These are phyloP conservation scores for Leccinum aurantiacum DNA, from an alignment of 768 basidiomycete genomes.

Conservation along the genomic window DNA sequence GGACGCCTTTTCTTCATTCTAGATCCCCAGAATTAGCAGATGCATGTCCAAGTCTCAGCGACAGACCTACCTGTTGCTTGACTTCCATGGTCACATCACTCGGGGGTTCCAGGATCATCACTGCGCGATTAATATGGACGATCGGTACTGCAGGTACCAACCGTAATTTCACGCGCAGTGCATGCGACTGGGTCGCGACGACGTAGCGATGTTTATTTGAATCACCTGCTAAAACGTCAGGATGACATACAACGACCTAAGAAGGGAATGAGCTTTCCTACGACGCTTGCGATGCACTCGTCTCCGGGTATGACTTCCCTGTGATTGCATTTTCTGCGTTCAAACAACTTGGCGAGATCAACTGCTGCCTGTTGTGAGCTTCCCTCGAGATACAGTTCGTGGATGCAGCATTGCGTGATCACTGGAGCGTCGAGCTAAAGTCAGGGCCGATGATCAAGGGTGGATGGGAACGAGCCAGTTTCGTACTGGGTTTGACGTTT, in stretches of 20 bases:
- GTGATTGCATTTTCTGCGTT: conserved; percentile 94
- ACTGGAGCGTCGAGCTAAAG: conserved; percentile 60
- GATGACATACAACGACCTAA: not conserved
- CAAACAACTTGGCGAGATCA: conserved; percentile 90
- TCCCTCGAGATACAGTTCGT: conserved; percentile 88
- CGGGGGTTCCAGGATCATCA: conserved; percentile 91
- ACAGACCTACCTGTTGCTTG: conserved; percentile 56
- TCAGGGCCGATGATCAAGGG: conserved; percentile 24
- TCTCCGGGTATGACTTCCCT: conserved; percentile 80
- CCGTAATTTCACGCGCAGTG: conserved; percentile 69
- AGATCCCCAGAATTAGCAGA: conserved; percentile 2
- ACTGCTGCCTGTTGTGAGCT: conserved; percentile 69
- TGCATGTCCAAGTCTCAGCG: not conserved
- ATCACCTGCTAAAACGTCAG: conserved; percentile 47
- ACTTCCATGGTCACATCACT: conserved; percentile 70
- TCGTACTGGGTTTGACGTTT: conserved; percentile 86
- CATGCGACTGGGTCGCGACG: conserved; percentile 77
- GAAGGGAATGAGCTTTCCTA: conserved; percentile 51
- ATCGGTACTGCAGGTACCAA: conserved; percentile 82
- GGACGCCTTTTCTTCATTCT: conserved; percentile 68
- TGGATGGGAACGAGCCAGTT: conserved; percentile 8
- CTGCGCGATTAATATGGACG: conserved; percentile 87
- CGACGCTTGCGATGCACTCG: conserved; percentile 77
- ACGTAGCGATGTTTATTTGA: conserved; percentile 93
- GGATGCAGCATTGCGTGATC: conserved; percentile 98